Conservation (phyloP, 495 filamentous ascomycete genomes). For the Penicillium goetzii region DNA sequence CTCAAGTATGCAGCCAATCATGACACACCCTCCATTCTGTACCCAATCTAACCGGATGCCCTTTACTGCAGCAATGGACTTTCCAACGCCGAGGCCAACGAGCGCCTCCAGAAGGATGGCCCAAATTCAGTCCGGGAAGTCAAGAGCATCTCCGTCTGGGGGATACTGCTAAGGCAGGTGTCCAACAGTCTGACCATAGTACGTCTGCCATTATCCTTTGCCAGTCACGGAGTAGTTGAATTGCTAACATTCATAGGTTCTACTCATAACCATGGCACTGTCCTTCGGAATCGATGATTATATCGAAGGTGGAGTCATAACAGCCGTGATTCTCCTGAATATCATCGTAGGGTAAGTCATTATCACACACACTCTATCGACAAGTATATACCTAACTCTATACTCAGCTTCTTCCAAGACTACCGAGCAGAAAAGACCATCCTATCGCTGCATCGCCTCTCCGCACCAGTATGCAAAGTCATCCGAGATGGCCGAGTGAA, state of each 20-base stretch:
- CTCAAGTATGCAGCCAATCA: slow-evolving; percentile 29
- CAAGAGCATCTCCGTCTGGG: slow-evolving; percentile 56
- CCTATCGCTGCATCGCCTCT: slow-evolving; percentile 75
- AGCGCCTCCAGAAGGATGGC: slow-evolving; percentile 59
- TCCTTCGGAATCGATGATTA: slow-evolving; percentile 80
- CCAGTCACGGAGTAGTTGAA: neutral
- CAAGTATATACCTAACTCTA: neutral
- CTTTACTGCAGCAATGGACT: slow-evolving; percentile 54
- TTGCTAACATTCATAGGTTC: slow-evolving; percentile 54
- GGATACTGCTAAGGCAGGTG: slow-evolving; percentile 63
- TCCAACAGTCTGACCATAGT: slow-evolving; percentile 69
- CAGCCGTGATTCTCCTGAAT: slow-evolving; percentile 80
- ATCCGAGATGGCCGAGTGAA: slow-evolving; percentile 70
- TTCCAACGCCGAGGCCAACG: slow-evolving; percentile 53
- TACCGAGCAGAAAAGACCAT: slow-evolving; percentile 87
- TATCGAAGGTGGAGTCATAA: slow-evolving; percentile 82
- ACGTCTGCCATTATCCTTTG: slow-evolving; percentile 15
- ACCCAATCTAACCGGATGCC: slow-evolving; percentile 3
- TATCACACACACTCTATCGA: neutral
- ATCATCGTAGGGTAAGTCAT: slow-evolving; percentile 63
- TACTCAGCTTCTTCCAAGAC: slow-evolving; percentile 69
- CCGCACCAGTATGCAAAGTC: slow-evolving; percentile 76
- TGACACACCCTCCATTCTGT: neutral
- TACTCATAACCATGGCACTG: slow-evolving; percentile 82
- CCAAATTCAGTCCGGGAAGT: slow-evolving; percentile 62